Conservation (phyloP, 2,329 filamentous ascomycete genomes). For the Fusarium temperatum region DNA sequence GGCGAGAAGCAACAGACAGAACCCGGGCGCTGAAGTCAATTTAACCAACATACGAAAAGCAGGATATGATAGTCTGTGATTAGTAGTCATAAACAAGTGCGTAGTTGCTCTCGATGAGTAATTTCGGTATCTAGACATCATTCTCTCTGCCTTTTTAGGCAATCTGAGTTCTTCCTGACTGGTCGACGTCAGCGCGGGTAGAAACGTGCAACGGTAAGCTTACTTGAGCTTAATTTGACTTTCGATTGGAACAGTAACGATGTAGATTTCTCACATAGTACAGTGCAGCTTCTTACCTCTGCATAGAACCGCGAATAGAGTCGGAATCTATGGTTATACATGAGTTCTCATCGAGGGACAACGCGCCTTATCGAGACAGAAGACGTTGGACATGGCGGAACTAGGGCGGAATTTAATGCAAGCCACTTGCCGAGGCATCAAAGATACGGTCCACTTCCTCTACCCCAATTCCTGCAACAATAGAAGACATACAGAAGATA, state of each 20-base stretch:
- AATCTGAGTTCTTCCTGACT: not conserved
- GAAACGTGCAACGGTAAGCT: constrained; percentile 1
- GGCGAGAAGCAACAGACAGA: too few species aligned
- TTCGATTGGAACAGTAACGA: not conserved
- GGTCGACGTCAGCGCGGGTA: constrained; percentile 1
- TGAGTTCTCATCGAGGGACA: not conserved
- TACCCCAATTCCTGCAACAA: not conserved
- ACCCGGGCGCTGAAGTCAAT: not conserved
- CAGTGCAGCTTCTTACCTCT: not conserved
- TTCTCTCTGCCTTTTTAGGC: not conserved
- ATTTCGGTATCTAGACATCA: not conserved
- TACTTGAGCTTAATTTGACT: not conserved
- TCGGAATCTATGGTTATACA: not conserved
- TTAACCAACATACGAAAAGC: not conserved
- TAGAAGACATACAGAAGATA: not conserved
- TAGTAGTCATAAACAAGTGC: too few species aligned
- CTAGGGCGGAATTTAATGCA: not conserved
- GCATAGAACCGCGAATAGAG: fast-evolving
- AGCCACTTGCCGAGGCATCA: not conserved
- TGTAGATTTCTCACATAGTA: not conserved
- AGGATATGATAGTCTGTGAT: not conserved
- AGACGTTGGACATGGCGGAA: not conserved
- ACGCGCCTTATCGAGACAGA: not conserved
- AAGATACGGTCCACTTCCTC: not conserved
- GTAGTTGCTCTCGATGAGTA: not conserved